Evolutionary conservation across 139 green algal species (phyloP).

Genomic region (Chlamydomonas sphaeroides): DNA sequence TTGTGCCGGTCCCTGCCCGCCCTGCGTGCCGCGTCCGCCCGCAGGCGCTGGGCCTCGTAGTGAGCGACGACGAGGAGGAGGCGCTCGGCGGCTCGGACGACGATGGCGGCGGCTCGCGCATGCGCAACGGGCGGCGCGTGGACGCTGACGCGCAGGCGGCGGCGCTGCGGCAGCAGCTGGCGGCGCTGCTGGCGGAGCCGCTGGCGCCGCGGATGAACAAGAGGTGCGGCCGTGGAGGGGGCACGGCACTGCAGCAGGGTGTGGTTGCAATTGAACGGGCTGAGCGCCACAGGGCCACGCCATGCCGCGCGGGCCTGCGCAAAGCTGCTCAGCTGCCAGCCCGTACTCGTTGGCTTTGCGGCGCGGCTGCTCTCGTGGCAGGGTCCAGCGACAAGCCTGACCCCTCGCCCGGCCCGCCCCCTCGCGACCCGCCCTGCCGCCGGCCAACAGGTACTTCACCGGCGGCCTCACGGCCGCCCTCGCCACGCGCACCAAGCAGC

Average conservation of each 20-base stretch:
- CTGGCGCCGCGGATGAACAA: constrained; percentile 44
- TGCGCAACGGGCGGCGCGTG: neutral
- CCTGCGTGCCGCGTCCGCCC: too few relatives aligned
- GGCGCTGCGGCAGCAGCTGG: constrained; percentile 42
- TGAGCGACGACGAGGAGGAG: constrained; percentile 46
- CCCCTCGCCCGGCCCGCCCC: too few relatives aligned
- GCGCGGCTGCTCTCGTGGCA: too few relatives aligned
- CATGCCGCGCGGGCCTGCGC: too few relatives aligned
- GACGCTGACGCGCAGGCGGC: constrained; percentile 13
- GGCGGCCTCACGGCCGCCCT: constrained; percentile 39
- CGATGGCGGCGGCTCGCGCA: neutral
- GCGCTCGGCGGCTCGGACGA: constrained; percentile 26
- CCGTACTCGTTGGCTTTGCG: too few relatives aligned
- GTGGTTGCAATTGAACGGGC: neutral
- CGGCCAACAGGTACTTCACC: constrained; percentile 49
- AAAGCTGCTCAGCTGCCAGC: too few relatives aligned
- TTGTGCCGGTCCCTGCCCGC: too few relatives aligned
- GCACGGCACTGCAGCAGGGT: neutral
- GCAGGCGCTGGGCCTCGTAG: constrained; percentile 40
- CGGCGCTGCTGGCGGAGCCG: constrained; percentile 42
- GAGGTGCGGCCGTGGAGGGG: neutral
- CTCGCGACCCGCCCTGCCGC: too few relatives aligned
- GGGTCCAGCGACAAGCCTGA: too few relatives aligned
- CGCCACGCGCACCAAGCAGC: neutral
- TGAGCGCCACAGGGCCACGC: too few relatives aligned